phyloP scores from a whole-genome alignment of 768 basidiomycete species.

The Boletus bicolor region DNA sequence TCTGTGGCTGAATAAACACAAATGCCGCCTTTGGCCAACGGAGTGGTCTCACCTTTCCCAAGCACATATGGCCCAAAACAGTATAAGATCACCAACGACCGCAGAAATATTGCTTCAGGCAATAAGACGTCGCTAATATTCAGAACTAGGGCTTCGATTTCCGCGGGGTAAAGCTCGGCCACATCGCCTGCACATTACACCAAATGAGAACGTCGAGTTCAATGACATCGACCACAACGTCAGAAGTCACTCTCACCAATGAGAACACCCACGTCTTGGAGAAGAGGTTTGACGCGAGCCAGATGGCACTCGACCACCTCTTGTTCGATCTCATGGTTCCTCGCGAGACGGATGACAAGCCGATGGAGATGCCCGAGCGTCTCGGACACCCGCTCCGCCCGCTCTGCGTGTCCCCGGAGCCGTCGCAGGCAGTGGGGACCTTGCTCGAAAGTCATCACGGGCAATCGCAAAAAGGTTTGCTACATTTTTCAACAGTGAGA shows the following conservation, averaged over 20 bases:
- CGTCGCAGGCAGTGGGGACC: slow-evolving; percentile 4
- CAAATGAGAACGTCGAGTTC: not conserved
- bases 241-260: slow-evolving; percentile 3
- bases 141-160: slow-evolving; percentile 11
- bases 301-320: slow-evolving; percentile 5
- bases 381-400: not conserved
- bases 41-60: slow-evolving; percentile 7
- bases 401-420: slow-evolving; percentile 14
- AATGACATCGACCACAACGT: not conserved
- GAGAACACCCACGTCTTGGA: slow-evolving; percentile 4
- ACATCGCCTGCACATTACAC: slow-evolving; percentile 9
- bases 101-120: slow-evolving; percentile 10
- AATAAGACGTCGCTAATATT: slow-evolving; percentile 5
- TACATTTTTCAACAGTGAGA: not conserved
- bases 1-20: slow-evolving; percentile 3
- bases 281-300: not conserved
- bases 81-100: slow-evolving; percentile 13
- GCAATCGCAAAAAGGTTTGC: not conserved
- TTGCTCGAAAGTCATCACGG: slow-evolving; percentile 2
- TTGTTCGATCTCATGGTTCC: not conserved
- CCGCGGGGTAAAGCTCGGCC: slow-evolving; percentile 13
- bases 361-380: not conserved
- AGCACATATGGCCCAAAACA: slow-evolving; percentile 14
- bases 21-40: not conserved
- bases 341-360: not conserved